phyloP scores from a whole-genome alignment of 116 monocot species.

The Zostera marina region DNA sequence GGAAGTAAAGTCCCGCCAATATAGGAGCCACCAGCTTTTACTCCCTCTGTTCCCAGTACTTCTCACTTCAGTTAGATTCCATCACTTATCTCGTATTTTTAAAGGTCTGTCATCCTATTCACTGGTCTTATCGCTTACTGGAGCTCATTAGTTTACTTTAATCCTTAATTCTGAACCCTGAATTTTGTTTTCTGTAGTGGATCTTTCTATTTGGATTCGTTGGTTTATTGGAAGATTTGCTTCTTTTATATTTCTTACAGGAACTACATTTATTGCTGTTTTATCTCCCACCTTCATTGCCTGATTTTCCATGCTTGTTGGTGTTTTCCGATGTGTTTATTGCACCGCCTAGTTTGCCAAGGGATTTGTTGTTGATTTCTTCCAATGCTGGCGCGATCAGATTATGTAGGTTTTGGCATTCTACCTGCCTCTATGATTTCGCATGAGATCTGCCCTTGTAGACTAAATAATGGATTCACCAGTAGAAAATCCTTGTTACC shows the following conservation, averaged over 20 bases:
- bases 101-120: too few relatives aligned
- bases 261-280: not conserved
- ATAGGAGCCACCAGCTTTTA: too few relatives aligned
- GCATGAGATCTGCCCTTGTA: conserved; percentile 3
- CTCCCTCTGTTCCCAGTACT: too few relatives aligned
- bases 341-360: not conserved
- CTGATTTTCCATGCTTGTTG: not conserved
- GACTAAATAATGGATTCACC: not conserved
- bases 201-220: too few relatives aligned
- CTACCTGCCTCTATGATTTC: not conserved
- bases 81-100: too few relatives aligned
- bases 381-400: conserved; percentile 6
- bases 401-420: not conserved
- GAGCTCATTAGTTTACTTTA: too few relatives aligned
- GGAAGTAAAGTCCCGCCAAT: too few relatives aligned
- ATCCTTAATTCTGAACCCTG: too few relatives aligned
- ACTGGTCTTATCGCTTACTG: too few relatives aligned
- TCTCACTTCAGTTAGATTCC: too few relatives aligned
- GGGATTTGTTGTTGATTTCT: not conserved
- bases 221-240: too few relatives aligned
- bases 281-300: not conserved
- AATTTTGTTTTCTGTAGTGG: too few relatives aligned
- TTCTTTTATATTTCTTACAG: not conserved
- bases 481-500: not conserved
- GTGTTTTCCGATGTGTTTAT: not conserved